Base-by-base conservation (phyloP, 2,329 filamentous ascomycete genomes). In the Fusarium sp. region DNA sequence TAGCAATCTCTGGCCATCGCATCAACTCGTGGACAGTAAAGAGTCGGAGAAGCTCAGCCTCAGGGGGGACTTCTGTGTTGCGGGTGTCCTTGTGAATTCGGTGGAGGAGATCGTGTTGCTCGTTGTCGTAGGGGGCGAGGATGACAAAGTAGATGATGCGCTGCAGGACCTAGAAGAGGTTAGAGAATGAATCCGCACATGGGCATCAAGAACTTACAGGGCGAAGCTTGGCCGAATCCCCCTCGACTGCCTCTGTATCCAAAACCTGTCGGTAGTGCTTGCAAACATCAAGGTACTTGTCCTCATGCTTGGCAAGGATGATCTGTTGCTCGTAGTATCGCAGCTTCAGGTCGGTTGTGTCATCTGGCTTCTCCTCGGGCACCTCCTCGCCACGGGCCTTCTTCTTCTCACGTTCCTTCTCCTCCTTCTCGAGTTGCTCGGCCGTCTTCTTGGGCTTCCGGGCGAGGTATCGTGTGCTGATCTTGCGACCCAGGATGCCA, bases 251-350 rank as follows among this genome's bases (percentile, higher is more conserved):
- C 83, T 98, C 95, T 0, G 97, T 99, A 82, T 99, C 96, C 71
- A 99, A 86, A 6, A 99, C 96, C 82, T 98, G 95, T 82, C 97
- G 90, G 87, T 98, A 99, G 85, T 99, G 92, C 86, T 99, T 99
- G 91, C 97, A 99, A 36, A 93, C 96, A 74, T 98, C 96, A 36
- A 99, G 91, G 80, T 99, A 99, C 85, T 98, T 98, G 86, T 95
- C 91, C 75, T 99, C 97, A 79, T 99, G 95, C 89, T 98, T 98
- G 66, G 97, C 94, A 63, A 99, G 88, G 56, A 91, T 93, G 80
- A 99, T 97, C 85, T 99, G 97, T 83, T 98, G 97, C 85, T 98
- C 95, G 85, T 98, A 99, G 86, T 95, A 99, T 75, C 91, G 91
- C 77, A 99, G 89, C 89, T 99, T 99, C 77, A 99, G 86, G 82